These are phyloP conservation scores for Trametes punicea DNA, from an alignment of 768 basidiomycete species.

Conservation along the genomic window DNA sequence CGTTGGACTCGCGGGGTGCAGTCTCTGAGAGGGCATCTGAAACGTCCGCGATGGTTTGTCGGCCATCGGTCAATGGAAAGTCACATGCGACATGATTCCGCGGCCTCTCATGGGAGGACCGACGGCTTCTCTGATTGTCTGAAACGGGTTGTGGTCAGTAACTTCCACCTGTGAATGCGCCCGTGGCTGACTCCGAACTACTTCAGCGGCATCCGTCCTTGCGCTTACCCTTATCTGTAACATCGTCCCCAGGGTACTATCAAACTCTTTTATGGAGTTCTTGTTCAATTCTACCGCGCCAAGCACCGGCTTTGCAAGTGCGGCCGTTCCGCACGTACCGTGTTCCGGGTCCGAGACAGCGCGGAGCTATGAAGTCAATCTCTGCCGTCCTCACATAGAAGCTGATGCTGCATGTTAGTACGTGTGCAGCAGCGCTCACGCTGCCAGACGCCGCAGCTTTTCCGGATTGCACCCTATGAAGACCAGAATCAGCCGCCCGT, in stretches of 20 bases:
- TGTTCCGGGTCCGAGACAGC: conserved; percentile 8
- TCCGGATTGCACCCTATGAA: neutral
- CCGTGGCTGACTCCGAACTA: conserved; percentile 1
- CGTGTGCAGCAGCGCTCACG: neutral
- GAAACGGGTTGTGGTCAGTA: conserved; percentile 1
- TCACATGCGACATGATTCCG: conserved; percentile 9
- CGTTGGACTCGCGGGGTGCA: neutral
- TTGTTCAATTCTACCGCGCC: neutral
- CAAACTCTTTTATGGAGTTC: neutral
- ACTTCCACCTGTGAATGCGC: neutral
- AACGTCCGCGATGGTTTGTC: conserved; percentile 14
- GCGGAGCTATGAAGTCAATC: conserved; percentile 4
- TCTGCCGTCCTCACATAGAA: neutral
- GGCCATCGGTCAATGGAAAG: neutral
- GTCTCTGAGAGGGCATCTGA: no score
- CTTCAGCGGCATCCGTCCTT: neutral
- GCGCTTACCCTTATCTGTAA: conserved; percentile 10
- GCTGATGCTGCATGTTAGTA: conserved; percentile 4
- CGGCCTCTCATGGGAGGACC: conserved; percentile 1
- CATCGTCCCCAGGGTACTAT: conserved; percentile 3
- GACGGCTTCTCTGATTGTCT: neutral
- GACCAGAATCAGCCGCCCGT: neutral
- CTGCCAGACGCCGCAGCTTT: neutral
- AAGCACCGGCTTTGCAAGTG: neutral
- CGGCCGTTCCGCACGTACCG: neutral